Conservation (phyloP, 2,329 filamentous ascomycete species). For the Knoxdaviesia capensis region DNA sequence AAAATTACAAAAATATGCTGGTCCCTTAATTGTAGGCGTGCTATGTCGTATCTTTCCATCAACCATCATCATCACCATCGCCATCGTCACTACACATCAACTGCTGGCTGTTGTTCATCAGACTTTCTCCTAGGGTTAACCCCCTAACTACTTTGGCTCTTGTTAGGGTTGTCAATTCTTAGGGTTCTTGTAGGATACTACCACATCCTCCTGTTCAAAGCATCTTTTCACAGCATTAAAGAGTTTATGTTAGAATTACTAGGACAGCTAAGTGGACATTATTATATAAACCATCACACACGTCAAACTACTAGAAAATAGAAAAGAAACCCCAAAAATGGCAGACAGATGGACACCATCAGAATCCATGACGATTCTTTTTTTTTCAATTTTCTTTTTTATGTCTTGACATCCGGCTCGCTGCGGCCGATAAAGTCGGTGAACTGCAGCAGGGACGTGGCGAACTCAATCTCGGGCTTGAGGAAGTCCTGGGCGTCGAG, state of each 20-base stretch:
- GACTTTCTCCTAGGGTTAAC: background rate
- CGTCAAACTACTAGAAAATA: background rate
- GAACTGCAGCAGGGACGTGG: constrained; percentile 71
- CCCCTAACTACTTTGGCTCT: background rate
- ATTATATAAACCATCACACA: background rate
- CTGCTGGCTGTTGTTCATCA: background rate
- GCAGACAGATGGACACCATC: background rate
- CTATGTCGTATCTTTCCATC: background rate
- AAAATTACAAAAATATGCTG: background rate
- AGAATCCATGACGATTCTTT: background rate
- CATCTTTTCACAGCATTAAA: constrained; percentile 1
- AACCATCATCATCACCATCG: background rate
- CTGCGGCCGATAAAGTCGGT: constrained; percentile 84
- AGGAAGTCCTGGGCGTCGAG: constrained; percentile 86
- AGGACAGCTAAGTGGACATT: background rate
- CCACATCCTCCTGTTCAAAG: background rate
- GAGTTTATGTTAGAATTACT: background rate
- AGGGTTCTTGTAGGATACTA: no score
- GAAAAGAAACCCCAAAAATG: background rate
- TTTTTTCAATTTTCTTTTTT: constrained; percentile 10
- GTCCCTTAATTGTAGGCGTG: background rate
- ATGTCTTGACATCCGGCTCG: constrained; percentile 94
- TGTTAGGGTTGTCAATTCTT: background rate
- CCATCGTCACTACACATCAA: background rate
- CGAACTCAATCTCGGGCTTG: constrained; percentile 71